Percentiles rank a stretch among this genome's conserved stretches.
These are phyloP conservation scores for Aspergillus vadensis DNA, from an alignment of 2,329 filamentous ascomycete genomes.

Conservation along the genomic window DNA sequence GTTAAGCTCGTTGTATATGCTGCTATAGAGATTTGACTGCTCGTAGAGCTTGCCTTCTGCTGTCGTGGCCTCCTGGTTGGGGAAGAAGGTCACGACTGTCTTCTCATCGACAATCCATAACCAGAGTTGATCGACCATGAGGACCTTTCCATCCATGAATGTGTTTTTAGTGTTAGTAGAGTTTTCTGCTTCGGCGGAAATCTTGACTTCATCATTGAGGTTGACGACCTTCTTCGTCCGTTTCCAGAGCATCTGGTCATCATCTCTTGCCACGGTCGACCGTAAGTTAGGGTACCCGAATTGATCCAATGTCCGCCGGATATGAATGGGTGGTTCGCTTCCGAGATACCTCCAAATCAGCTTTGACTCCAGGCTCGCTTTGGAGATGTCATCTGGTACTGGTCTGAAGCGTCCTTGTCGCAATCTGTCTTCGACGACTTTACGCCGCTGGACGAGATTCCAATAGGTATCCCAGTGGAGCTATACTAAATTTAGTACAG, in stretches of 20 bases:
- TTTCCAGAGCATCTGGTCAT: conserved; percentile 70
- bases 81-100: conserved; percentile 38
- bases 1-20: conserved; percentile 67
- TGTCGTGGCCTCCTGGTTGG: conserved; percentile 37
- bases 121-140: conserved; percentile 71
- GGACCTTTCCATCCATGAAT: conserved; percentile 48
- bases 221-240: conserved; percentile 56
- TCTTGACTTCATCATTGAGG: conserved; percentile 42
- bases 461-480: conserved; percentile 67
- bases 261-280: conserved; percentile 63
- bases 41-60: conserved; percentile 38
- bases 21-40: conserved; percentile 63
- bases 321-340: conserved; percentile 63
- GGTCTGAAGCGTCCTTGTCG: conserved; percentile 59
- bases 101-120: conserved; percentile 47
- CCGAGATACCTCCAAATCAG: conserved; percentile 66
- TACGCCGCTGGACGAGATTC: conserved; percentile 58
- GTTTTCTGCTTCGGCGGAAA: conserved; percentile 41
- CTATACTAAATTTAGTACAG: conserved; percentile 29
- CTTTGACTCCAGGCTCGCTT: conserved; percentile 58
- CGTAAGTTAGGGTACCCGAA: conserved; percentile 64
- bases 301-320: conserved; percentile 64
- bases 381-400: conserved; percentile 57
- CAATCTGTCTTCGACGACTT: conserved; percentile 56
- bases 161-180: conserved; percentile 15